Percentiles rank a stretch among this genome's conserved stretches.
These are phyloP conservation scores for Pseudonectria foliicola DNA, from an alignment of 2,329 filamentous ascomycete genomes.

Conservation along the genomic window DNA sequence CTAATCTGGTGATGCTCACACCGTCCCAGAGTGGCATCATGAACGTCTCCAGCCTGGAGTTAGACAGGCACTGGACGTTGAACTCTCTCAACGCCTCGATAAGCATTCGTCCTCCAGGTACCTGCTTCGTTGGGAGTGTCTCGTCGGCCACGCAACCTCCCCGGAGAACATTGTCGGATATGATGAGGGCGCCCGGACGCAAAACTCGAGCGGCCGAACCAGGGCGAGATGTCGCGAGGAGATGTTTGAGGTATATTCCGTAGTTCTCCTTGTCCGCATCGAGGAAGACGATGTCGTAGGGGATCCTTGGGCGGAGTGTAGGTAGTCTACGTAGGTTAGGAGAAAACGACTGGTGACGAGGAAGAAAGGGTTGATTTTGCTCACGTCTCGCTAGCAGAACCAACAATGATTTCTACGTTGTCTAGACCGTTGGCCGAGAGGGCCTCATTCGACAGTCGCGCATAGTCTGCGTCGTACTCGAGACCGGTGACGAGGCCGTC, in stretches of 20 bases:
- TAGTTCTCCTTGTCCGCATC: slow-evolving; percentile 49
- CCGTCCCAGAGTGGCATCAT: slow-evolving; percentile 38
- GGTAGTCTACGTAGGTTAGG: slow-evolving; percentile 12
- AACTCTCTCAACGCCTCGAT: slow-evolving; percentile 27
- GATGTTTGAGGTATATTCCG: slow-evolving; percentile 37
- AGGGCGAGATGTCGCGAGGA: slow-evolving; percentile 37
- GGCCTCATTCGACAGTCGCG: slow-evolving; percentile 31
- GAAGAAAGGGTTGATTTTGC: slow-evolving; percentile 8
- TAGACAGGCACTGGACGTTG: slow-evolving; percentile 27
- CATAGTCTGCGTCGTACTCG: slow-evolving; percentile 39
- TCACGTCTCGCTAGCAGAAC: slow-evolving; percentile 40
- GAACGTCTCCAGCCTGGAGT: slow-evolving; percentile 32
- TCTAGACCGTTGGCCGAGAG: slow-evolving; percentile 32
- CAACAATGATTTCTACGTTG: slow-evolving; percentile 41
- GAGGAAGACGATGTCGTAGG: slow-evolving; percentile 48
- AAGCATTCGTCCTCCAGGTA: slow-evolving; percentile 9
- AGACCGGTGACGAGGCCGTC: slow-evolving; percentile 37
- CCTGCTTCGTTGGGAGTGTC: slow-evolving; percentile 8
- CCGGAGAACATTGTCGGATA: slow-evolving; percentile 48
- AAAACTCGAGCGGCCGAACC: slow-evolving; percentile 34
- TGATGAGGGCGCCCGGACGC: slow-evolving; percentile 41
- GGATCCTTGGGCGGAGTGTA: slow-evolving; percentile 24
- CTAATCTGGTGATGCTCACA: slow-evolving; percentile 30
- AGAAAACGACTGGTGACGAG: slow-evolving; percentile 14
- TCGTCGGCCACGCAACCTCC: slow-evolving; percentile 40